These are phyloP conservation scores for Wickerhamiella shivajii DNA, from an alignment of 805 yeast species.

Conservation along the genomic window DNA sequence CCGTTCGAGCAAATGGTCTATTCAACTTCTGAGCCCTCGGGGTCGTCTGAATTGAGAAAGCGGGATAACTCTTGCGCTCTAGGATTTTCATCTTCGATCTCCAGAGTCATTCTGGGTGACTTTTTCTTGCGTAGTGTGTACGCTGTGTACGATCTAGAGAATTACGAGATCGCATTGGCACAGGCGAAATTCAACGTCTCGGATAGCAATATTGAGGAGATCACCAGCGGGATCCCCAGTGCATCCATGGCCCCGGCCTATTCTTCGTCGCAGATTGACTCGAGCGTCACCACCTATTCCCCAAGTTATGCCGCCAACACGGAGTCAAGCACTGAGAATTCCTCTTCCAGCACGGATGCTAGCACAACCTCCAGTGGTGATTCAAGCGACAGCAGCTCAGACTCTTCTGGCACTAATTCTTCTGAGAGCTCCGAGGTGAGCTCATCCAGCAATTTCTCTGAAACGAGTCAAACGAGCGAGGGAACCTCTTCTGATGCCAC, in stretches of 20 bases:
- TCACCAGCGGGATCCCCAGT: constrained; percentile 16
- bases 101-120: constrained; percentile 50
- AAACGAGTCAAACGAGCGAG: no score
- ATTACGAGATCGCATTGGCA: constrained; percentile 42
- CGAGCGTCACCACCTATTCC: constrained; percentile 2
- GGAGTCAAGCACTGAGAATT: no score
- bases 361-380: background rate
- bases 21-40: no score
- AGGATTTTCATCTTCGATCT: no score
- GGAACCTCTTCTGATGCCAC: no score
- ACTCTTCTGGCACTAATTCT: no score
- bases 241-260: constrained; percentile 18
- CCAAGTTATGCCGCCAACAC: background rate
- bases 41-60: no score
- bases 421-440: no score
- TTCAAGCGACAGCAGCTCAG: no score
- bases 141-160: constrained; percentile 52
- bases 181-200: constrained; percentile 26
- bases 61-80: no score
- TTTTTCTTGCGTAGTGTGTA: constrained; percentile 50
- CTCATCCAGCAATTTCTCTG: no score
- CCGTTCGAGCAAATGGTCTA: no score
- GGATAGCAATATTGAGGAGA: constrained; percentile 16
- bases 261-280: constrained; percentile 10
- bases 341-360: background rate